Base-by-base conservation (phyloP, 495 filamentous ascomycete species). In the Astrocystis sublimbata region DNA sequence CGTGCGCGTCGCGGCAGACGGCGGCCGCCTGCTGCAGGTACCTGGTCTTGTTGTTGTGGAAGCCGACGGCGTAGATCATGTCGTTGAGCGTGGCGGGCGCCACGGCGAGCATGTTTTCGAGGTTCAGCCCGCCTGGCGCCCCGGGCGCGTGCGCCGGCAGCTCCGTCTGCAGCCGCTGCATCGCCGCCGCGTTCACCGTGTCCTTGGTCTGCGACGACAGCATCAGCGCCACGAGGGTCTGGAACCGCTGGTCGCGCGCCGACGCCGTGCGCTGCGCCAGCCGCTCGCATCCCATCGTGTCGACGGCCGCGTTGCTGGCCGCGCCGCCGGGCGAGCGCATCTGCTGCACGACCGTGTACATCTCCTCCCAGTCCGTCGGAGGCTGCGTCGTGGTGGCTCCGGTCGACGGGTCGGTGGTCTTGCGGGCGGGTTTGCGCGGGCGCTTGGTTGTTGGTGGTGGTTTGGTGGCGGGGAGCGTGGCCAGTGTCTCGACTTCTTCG, bases 171-270 rank as follows among this genome's bases (percentile, higher is more conserved):
- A 98, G 76, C 4, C 87, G 83, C 58, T 78, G 78, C 88, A 98
- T 96, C 9, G 91, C 92, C 12, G 86, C 84, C 0, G 93, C 90
- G 17, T 89, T 98, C 43, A 93, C 89, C 0, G 93, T 96, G 75
- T 98, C 94, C 70, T 97, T 97, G 2, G 94, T 98, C 71, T 98
- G 94, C 12, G 86, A 90, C 4, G 89, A 93, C n/a, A 99, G 86
- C 96, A 99, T 98, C 55, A 99, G 78, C 3, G 93, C 86, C 28
- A 96, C 84, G 28, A 99, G 82, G 3, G 92, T 98, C 61, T 99
- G 94, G 71, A 96, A 96, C 2, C 96, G 85, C 63, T 85, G 85
- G 70, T 93, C 91, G 63, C 80, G 72, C 35, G 87, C 80, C 21
- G 77, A 78, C 1, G 76, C 76, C 26, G 70, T 71, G 0, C 76